Base-by-base conservation (phyloP, 768 basidiomycete species). In the Candolleomyces eurysporus region DNA sequence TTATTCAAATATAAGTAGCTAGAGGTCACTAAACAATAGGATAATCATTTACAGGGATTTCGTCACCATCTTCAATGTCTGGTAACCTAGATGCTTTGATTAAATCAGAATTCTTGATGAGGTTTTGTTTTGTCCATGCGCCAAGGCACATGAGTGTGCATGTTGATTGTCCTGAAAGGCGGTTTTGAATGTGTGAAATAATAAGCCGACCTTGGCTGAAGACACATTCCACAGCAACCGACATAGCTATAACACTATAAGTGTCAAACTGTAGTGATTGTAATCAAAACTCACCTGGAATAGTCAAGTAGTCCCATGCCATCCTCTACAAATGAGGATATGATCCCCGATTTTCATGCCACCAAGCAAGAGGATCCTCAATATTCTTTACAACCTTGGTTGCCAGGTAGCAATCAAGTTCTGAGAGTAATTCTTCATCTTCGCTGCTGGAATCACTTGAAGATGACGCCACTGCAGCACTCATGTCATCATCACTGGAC, bases 121-220 rank as follows among this genome's bases (percentile, higher is more conserved):
- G 57, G 3, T 68, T 71, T 26, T 71, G 16, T 2, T 10, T 42
- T 22, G 69, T 72, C 77, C 77, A 79, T 1, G 39, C 57, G 5
- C 71, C 70, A 0, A 78, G 66, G 59, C 78, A 79, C 42, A 79
- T 57, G 5, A 74, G 55, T 0, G 70, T 67, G 1, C 66, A 60
- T 0, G 70, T 71, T 1, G 70, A 66, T 59, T 71, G 62, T 6
- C 55, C 65, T 4, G 68, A 69, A 3, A 75, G 59, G 1, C 64
- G 63, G 52, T 67, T 74, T 5, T 53, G 62, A 17, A 71, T 63
- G 43, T 74, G 72, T 0, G 65, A 70, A 3, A 75, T 64, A 2
- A 75, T 19, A 5, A 70, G 63, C 5, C 60, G 59, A 3, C 74
- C 71, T 26, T 54, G 60, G 45, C 70, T 72, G 48, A 75, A 75